Base-by-base conservation (phyloP, 805 yeast species). In the Kuraishia borneana region DNA sequence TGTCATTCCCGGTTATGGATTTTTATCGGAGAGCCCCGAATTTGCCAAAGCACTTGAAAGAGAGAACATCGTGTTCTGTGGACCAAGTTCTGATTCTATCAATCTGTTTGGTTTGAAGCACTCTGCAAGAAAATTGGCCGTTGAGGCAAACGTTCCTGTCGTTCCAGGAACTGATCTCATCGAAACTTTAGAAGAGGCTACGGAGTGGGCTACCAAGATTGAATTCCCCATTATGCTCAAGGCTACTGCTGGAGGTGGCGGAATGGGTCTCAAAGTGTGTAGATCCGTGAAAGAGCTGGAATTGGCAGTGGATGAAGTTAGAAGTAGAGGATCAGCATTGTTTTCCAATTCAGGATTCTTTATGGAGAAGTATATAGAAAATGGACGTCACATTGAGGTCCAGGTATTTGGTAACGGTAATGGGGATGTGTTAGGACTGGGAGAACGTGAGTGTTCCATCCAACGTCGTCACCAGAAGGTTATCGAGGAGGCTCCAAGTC, bases 1-100 rank as follows among this genome's bases (percentile, higher is more conserved):
- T 48, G 60, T 56, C 14, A 52, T 57, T 37, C 64, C 64, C 9
- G 64, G 64, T 35, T 58, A 58, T 40, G 64, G 68, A 1, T 61
- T 62, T 33, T 45, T 61, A 13, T 52, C 60, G 6, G 68, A 55
- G 36, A 53, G 56, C 35, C 35, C 44, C 7, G 36, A 34, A 12
- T 50, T 50, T 35, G 50, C 53, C 14, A 38, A 36, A 6, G 30
- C 25, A 18, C 36, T 50, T 8, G 31, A 21, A 3, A 21, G 39
- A 6, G 26, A 33, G 3, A 43, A 42, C 7, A 48, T 50, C 18
- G 33, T 43, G 10, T 50, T 50, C 38, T 53, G 48, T 6, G 55
- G 55, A 9, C 55, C 55, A 5, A 32, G 45, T 20, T 34, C 54
- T 17, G 39, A 39, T 7, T 36, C 52, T 4, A 46, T 50, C 26